Base-by-base conservation (phyloP, 768 basidiomycete genomes). In the Tylopilus felleus region DNA sequence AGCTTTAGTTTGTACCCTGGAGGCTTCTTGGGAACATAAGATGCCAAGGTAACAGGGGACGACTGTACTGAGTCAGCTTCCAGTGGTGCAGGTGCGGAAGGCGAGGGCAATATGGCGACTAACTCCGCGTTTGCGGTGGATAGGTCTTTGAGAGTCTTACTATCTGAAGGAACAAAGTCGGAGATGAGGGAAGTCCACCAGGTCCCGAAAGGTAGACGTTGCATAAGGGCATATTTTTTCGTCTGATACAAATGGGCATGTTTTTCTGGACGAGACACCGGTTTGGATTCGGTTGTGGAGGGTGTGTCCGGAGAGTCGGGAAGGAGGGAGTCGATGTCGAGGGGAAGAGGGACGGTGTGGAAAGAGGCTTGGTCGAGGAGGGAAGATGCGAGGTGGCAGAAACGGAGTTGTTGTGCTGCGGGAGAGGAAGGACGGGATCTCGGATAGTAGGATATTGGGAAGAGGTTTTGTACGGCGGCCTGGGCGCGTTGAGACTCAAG, bases 181-280 rank as follows among this genome's bases (percentile, higher is more conserved):
- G 82, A 77, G 63, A 77, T 80, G 50, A 85, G 78, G 25, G 90
- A 90, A 16, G 88, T 79, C 85, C 89, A 93, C 75, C 83, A 90
- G 54, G 86, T 85, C 36, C 84, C 89, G 2, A 76, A 79, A 1
- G 91, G 88, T 8, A 93, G 75, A 55, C 83, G 85, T 62, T 93
- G 90, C 59, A 92, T 77, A 43, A 93, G 80, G 4, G 91, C 90
- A 70, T 86, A 91, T 63, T 77, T 81, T 49, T 78, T 81, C n/a
- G 49, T 42, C 69, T 73, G 49, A 57, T 62, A 43, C 28, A 49
- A 23, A 46, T 56, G 71, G 60, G 56, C 71, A 57, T 42, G 70
- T 53, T 60, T 73, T 60, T 62, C 68, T 22, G 65, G 61, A 23
- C 47, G 53, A 21, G 59, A 43, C 0, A 40, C 40, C 8, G 64